Conservation (phyloP, 495 filamentous ascomycete species). For the Xylaria palmicola region DNA sequence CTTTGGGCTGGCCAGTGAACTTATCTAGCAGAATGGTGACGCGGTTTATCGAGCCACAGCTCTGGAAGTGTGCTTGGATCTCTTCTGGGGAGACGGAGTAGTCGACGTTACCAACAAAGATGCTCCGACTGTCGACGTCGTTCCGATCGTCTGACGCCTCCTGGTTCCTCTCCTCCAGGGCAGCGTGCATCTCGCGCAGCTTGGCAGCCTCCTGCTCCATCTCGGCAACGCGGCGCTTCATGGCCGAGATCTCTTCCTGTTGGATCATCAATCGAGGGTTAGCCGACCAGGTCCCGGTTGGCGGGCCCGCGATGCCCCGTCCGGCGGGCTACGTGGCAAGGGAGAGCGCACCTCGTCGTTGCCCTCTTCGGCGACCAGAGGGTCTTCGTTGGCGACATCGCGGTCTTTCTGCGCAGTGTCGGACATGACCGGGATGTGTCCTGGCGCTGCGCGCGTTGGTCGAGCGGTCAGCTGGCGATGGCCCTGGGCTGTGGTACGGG, state of each 20-base stretch:
- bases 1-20: constrained; percentile 97
- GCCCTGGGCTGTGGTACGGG: neutral
- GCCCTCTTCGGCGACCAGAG: constrained; percentile 38
- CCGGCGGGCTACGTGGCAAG: neutral
- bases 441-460: constrained; percentile 2
- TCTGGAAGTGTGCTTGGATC: constrained; percentile 98
- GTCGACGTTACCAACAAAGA: constrained; percentile 99
- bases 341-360: constrained; percentile 44
- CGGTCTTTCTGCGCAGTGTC: constrained; percentile 27
- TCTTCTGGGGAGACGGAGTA: constrained; percentile 98
- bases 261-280: constrained; percentile 22
- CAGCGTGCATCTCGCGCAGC: constrained; percentile 93
- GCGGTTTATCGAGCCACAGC: constrained; percentile 94
- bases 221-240: constrained; percentile 97
- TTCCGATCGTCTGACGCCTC: constrained; percentile 90
- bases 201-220: constrained; percentile 99
- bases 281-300: constrained; percentile 13
- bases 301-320: neutral
- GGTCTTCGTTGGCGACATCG: constrained; percentile 31
- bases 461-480: neutral
- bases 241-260: constrained; percentile 86
- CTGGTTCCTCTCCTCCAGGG: constrained; percentile 78
- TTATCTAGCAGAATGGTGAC: constrained; percentile 98
- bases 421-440: constrained; percentile 21
- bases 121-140: constrained; percentile 90